phyloP scores from a whole-genome alignment of 2,329 filamentous ascomycete genomes.

The Cordyceps cateniannulata region DNA sequence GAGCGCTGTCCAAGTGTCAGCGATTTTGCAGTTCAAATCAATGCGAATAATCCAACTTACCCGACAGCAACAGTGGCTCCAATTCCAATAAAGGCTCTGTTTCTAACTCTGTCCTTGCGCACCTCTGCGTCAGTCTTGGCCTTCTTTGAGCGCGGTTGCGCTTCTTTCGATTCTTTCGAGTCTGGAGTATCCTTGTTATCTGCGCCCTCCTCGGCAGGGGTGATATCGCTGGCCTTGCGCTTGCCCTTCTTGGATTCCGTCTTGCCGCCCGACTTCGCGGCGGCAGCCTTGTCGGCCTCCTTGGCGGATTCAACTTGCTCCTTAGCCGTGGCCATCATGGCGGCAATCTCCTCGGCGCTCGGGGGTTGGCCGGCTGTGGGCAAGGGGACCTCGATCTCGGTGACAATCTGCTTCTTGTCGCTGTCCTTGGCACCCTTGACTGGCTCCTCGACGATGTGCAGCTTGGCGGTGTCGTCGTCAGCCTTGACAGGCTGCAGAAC shows the following conservation, averaged over 20 bases:
- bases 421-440: conserved; percentile 47
- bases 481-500: conserved; percentile 38
- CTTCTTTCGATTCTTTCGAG: conserved; percentile 35
- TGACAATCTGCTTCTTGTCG: conserved; percentile 64
- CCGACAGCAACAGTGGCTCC: conserved; percentile 82
- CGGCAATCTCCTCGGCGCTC: conserved; percentile 68
- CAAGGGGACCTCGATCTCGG: conserved; percentile 68
- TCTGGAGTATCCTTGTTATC: conserved; percentile 24
- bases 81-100: conserved; percentile 77
- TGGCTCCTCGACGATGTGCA: conserved; percentile 62
- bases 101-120: conserved; percentile 79
- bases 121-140: conserved; percentile 74
- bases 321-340: conserved; percentile 81
- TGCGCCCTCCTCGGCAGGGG: conserved; percentile 52
- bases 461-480: conserved; percentile 56
- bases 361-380: conserved; percentile 56
- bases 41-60: conserved; percentile 50
- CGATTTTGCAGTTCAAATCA: not conserved
- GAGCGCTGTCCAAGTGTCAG: conserved; percentile 28
- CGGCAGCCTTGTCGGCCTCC: conserved; percentile 32
- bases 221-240: conserved; percentile 68
- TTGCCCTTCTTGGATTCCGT: conserved; percentile 50
- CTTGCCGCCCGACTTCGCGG: conserved; percentile 36
- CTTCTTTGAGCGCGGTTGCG: conserved; percentile 60
- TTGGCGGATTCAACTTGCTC: conserved; percentile 73